Base-by-base conservation (phyloP, 2,329 filamentous ascomycete genomes). In the Fusarium sp. region DNA sequence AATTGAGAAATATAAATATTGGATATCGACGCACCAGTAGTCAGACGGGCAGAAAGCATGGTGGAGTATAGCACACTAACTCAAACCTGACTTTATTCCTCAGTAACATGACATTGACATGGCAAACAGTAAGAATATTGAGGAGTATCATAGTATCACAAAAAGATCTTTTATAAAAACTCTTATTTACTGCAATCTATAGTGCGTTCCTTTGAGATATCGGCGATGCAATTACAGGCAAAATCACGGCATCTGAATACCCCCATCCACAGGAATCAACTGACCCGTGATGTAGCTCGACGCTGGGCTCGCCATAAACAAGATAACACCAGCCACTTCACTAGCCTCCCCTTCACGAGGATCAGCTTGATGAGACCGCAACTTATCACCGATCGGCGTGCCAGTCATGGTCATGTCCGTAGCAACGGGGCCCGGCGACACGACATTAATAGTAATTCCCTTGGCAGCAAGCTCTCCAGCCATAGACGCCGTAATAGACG, bases 221-320 rank as follows among this genome's bases (percentile, higher is more conserved):
- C 6, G 15, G 5, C 13, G 2, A 10, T 10, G 6, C 6, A 7
- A 14, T 15, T 15, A 2, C 3, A 33, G 30, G 13, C 30, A 10
- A 33, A 6, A 17, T 17, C 8, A 62, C 7, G 58, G 56, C 47
- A 61, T 62, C 2, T 46, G 7, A 7, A 62, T 62, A 3, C 58
- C 58, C 19, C 58, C 58, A 6, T 62, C 58, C 0, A 62, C 58
- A 17, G 58, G 58, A 7, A 62, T 46, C 13, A 62, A 56, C 9
- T 62, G 58, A 1, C 58, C 58, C 7, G 58, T 62, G 5, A 62
- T 62, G 14, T 61, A 62, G 8, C 58, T 62, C 6, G 47, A 62
- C 1, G 46, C 58, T 3, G 58, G 58, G 2, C 58, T 41, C 2
- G 56, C 56, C 7, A 62, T 40, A 19, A 62, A 62, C n/a, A 43